Conservation (phyloP, 495 filamentous ascomycete genomes). For the Chlorociboria aeruginascens region DNA sequence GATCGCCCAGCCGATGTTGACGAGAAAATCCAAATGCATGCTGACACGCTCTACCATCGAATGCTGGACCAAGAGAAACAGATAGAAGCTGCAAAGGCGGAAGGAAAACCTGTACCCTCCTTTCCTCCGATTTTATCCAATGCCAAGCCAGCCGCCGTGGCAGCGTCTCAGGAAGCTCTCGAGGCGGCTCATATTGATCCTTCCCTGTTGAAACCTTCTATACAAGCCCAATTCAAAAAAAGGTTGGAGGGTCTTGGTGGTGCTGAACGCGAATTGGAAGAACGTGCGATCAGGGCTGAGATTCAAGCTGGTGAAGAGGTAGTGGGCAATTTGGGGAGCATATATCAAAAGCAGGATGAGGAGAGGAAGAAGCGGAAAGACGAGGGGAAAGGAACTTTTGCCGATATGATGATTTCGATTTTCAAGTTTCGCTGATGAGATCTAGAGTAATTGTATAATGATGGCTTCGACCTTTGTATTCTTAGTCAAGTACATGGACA, state of each 20-base stretch:
- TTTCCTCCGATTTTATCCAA: slow-evolving; percentile 26
- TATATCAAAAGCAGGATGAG: slow-evolving; percentile 45
- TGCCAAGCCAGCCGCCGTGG: background rate
- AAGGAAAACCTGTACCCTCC: slow-evolving; percentile 37
- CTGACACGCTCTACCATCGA: slow-evolving; percentile 74
- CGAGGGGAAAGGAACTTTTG: slow-evolving; percentile 41
- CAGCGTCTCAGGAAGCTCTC: background rate
- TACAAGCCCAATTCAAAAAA: slow-evolving; percentile 35
- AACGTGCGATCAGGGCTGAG: slow-evolving; percentile 49
- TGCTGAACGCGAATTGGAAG: slow-evolving; percentile 53
- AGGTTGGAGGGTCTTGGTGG: slow-evolving; percentile 46
- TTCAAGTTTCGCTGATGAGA: slow-evolving; percentile 8
- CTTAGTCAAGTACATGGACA: background rate
- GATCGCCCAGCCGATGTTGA: slow-evolving; percentile 55
- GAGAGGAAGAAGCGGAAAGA: slow-evolving; percentile 45
- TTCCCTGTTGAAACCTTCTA: slow-evolving; percentile 17
- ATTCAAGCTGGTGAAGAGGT: slow-evolving; percentile 43
- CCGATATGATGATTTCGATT: slow-evolving; percentile 24
- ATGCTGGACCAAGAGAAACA: slow-evolving; percentile 67
- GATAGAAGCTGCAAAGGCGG: slow-evolving; percentile 53
- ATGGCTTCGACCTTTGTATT: background rate
- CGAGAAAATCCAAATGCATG: slow-evolving; percentile 92
- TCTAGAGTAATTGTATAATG: background rate
- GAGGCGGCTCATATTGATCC: slow-evolving; percentile 18
- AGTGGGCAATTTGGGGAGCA: slow-evolving; percentile 35